These are phyloP conservation scores for Lentinula raphanica DNA, from an alignment of 768 basidiomycete genomes.

Conservation along the genomic window DNA sequence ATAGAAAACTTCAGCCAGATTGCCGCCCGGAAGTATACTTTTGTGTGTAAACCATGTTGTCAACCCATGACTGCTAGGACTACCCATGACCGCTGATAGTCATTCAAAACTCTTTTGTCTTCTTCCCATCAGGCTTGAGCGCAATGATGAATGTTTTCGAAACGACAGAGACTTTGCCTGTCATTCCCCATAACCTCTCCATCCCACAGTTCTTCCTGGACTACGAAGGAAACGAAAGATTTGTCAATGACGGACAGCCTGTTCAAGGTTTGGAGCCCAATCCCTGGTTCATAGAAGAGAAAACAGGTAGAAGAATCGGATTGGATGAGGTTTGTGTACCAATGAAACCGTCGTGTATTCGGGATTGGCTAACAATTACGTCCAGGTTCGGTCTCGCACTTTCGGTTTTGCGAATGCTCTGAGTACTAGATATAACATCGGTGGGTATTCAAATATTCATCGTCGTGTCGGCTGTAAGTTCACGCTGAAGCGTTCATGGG, in stretches of 20 bases:
- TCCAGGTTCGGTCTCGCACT: conserved; percentile 36
- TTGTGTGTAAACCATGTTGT: too few species aligned
- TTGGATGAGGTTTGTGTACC: conserved; percentile 34
- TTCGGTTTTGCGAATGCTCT: conserved; percentile 37
- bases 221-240: conserved; percentile 38
- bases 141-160: conserved; percentile 27
- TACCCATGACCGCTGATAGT: too few species aligned
- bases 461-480: neutral
- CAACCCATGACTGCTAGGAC: too few species aligned
- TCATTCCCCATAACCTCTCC: conserved; percentile 51
- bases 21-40: too few species aligned
- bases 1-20: too few species aligned
- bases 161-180: conserved; percentile 25
- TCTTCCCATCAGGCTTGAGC: neutral
- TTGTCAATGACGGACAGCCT: conserved; percentile 12
- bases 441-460: conserved; percentile 21
- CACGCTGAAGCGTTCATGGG: too few species aligned
- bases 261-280: conserved; percentile 19
- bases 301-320: conserved; percentile 33
- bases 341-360: neutral
- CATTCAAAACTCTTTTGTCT: neutral
- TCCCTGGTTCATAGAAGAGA: conserved; percentile 52
- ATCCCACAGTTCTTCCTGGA: conserved; percentile 56
- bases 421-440: conserved; percentile 27
- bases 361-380: neutral